Percentiles rank a stretch among this genome's conserved stretches.
Conservation (phyloP, 2,329 filamentous ascomycete genomes). For the Cordyceps fumosorosea region DNA sequence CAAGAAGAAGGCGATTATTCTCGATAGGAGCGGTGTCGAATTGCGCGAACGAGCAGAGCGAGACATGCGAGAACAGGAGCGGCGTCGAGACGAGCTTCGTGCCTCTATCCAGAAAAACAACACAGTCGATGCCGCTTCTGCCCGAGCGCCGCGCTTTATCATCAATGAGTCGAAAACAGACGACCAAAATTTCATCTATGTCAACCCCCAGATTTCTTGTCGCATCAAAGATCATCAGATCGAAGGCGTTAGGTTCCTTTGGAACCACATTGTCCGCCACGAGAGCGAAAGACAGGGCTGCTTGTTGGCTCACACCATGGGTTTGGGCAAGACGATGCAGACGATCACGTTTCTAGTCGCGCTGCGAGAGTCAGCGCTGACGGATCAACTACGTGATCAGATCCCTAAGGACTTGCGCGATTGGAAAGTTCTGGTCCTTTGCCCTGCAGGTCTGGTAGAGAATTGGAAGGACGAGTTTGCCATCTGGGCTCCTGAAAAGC, state of each 20-base stretch:
- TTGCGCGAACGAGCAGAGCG: conserved; percentile 49
- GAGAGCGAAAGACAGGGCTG: conserved; percentile 60
- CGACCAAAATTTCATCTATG: conserved; percentile 50
- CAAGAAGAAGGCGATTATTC: conserved; percentile 27
- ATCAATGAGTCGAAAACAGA: conserved; percentile 61
- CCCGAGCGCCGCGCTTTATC: conserved; percentile 46
- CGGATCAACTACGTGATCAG: conserved; percentile 55
- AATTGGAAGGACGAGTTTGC: conserved; percentile 80
- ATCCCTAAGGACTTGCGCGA: conserved; percentile 59
- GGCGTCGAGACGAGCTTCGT: conserved; percentile 42
- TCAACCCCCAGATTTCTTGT: conserved; percentile 56
- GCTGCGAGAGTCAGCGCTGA: conserved; percentile 59
- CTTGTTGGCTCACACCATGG: conserved; percentile 84
- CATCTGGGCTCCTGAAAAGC: conserved; percentile 55
- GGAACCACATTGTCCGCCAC: conserved; percentile 70
- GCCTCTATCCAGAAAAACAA: conserved; percentile 31
- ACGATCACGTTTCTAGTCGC: conserved; percentile 76
- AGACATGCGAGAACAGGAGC: conserved; percentile 48
- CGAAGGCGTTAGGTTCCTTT: conserved; percentile 77
- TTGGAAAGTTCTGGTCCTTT: conserved; percentile 65
- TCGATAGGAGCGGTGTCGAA: conserved; percentile 35
- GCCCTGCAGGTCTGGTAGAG: conserved; percentile 65
- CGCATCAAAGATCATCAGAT: conserved; percentile 76
- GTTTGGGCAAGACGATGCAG: conserved; percentile 88
- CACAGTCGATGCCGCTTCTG: conserved; percentile 34